Evolutionary conservation across 805 yeast genomes (phyloP), one percentile per base, ranked within the genome.

Genomic region (Spathaspora arborariae): DNA sequence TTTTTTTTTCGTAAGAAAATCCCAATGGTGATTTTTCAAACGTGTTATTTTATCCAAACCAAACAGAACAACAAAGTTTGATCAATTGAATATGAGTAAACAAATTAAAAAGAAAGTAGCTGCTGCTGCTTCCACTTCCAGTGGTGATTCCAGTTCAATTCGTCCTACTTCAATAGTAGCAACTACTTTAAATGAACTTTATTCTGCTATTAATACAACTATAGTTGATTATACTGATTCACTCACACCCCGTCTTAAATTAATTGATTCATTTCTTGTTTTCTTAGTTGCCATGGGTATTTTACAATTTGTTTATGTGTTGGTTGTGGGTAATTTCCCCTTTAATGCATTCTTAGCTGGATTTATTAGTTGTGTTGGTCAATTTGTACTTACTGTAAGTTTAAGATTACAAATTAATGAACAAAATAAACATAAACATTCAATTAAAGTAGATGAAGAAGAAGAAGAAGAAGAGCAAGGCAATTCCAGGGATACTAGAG

Each of bases 281-380:
- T 90, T 87, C 54, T 67, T 92, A 48, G 91, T 92, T 15, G 65
- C 72, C 0, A 71, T 88, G 49, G 99, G 96, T 1, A 68, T 78
- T 1, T 65, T 87, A 22, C 98, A 94, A 67, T 89, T 90, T 60
- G 68, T 74, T 3, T 92, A 90, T 65, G 86, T 87, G 54, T 55
- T 84, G 37, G 50, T 89, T 11, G 80, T 90, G 40, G 96, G 97
- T 33, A 88, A 81, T 57, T 94, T 85, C 78, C 99, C 99, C 15
- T 94, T 94, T 78, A 94, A 94, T 68, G 98, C 97, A 20, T 94
- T 94, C 62, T 75, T 94, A 49, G 92, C 96, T 18, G 98, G 98
- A 1, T 94, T 94, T 62, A 79, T 85, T 46, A 74, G 89, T 19
- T 88, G 97, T 39, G 97, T 94, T 43, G 98, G 96, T 11, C 98